Evolutionary conservation across 2,329 filamentous ascomycete species (phyloP), one percentile per base, ranked within the genome.

Genomic region (Arachnomyces sp.): DNA sequence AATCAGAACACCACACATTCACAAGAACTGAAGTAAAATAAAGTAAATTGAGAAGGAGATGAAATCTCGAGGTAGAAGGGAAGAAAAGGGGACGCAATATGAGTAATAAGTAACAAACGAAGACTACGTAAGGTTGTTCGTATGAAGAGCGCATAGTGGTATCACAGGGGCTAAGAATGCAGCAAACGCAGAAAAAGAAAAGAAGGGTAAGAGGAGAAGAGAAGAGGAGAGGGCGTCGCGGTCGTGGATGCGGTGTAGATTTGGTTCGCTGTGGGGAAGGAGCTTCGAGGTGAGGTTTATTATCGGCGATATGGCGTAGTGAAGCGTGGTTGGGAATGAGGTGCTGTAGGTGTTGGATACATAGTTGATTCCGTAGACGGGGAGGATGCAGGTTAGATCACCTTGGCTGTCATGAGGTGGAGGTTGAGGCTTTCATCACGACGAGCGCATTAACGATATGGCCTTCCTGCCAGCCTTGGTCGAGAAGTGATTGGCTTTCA

Each of bases 361-460:
- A 25, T 25, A 5, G 20, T 25, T 5, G 20, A 25, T 5, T 5
- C 9, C 20, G n/a, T 25, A 9, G 20, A 25, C 20, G 20, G 20
- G 33, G 14, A 20, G 13, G 33, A 35, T 7, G 16, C 17, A 6
- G 16, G 12, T 35, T n/a, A 6, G 6, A n/a, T 9, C 16, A 20
- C 9, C 20, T 25, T 25, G 20, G 20, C 12, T 30, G 28, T 45
- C 35, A 40, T 39, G 38, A 50, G n/a, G 45, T 25, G 37, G 38
- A 50, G n/a, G 45, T 25, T 8, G 50, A 45, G 31, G 41, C 40
- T 5, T 47, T 49, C 4, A 49, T 31, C 20, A 67, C 80, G 39
- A 92, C 76, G 43, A 92, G 68, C 15, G 82, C 87, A 57, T 89
- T 92, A 40, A 94, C 65, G 28, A 92, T 70, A 55, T 92, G 75